A percentile compares a stretch with the other conserved stretches of the same genome.
These are phyloP conservation scores for Globisporangium spiculum DNA, from an alignment of 352 stramenopile species.

Conservation along the genomic window DNA sequence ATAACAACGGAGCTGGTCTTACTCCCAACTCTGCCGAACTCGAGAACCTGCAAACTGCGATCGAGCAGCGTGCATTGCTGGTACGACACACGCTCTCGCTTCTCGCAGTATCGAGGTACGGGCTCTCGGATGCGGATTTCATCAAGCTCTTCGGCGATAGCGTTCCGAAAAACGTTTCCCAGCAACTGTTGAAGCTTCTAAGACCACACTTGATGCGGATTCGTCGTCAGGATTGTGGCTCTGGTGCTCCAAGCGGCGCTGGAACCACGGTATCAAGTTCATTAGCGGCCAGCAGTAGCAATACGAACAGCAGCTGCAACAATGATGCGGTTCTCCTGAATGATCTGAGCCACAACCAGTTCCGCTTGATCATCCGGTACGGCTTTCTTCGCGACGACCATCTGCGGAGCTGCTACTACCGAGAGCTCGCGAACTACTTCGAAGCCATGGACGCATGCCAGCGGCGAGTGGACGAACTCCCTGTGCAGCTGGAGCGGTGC, in stretches of 20 bases:
- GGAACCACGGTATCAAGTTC: not conserved
- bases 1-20: not conserved
- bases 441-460: slow-evolving; percentile 65
- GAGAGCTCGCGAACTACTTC: slow-evolving; percentile 73
- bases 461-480: slow-evolving; percentile 73
- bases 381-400: slow-evolving; percentile 68
- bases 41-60: slow-evolving; percentile 41
- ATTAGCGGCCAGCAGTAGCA: not conserved
- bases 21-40: slow-evolving; percentile 36
- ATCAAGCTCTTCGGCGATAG: slow-evolving; percentile 50
- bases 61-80: slow-evolving; percentile 71
- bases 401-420: slow-evolving; percentile 67
- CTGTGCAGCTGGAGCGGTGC: slow-evolving; percentile 77
- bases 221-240: slow-evolving; percentile 44
- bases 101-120: slow-evolving; percentile 64
- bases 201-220: slow-evolving; percentile 76
- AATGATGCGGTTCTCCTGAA: slow-evolving; percentile 48
- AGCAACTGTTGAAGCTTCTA: slow-evolving; percentile 49
- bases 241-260: not conserved
- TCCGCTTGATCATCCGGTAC: slow-evolving; percentile 66
- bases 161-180: slow-evolving; percentile 35
- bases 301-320: slow-evolving; percentile 12
- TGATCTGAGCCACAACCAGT: slow-evolving; percentile 76
- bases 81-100: slow-evolving; percentile 73
- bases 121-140: slow-evolving; percentile 64